These are phyloP conservation scores for Conidiobolus incongruus DNA, from an alignment of 371 early-diverging fungal species.

Conservation along the genomic window DNA sequence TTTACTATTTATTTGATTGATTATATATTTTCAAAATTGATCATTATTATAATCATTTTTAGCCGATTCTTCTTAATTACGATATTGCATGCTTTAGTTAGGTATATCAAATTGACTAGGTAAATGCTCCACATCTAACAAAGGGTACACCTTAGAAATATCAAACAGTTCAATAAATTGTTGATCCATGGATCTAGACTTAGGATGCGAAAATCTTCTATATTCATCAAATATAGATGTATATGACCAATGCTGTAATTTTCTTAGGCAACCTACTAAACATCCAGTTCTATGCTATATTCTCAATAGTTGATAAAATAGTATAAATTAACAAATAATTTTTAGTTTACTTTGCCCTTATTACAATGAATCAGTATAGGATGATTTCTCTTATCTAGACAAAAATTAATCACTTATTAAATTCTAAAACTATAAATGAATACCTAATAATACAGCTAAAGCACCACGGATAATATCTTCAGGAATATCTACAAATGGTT, in stretches of 20 bases:
- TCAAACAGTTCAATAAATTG: slow-evolving; percentile 95
- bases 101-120: slow-evolving; percentile 86
- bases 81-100: too few relatives aligned
- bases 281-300: slow-evolving; percentile 84
- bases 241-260: slow-evolving; percentile 80
- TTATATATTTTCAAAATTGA: too few relatives aligned
- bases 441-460: slow-evolving; percentile 52
- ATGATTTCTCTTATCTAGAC: slow-evolving; percentile 55
- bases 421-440: background rate
- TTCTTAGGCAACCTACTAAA: slow-evolving; percentile 80
- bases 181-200: slow-evolving; percentile 87
- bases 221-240: slow-evolving; percentile 95
- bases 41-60: too few relatives aligned
- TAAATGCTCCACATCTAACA: slow-evolving; percentile 30
- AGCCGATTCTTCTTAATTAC: too few relatives aligned
- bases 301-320: background rate
- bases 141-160: slow-evolving; percentile 45
- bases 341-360: slow-evolving; percentile 64
- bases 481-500: slow-evolving; percentile 95
- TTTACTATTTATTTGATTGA: too few relatives aligned
- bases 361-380: slow-evolving; percentile 92
- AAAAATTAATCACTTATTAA: background rate
- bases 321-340: background rate
- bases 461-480: slow-evolving; percentile 79
- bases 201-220: slow-evolving; percentile 78